phyloP scores from a whole-genome alignment of 495 filamentous ascomycete species.

The Penicillium desertorum region DNA sequence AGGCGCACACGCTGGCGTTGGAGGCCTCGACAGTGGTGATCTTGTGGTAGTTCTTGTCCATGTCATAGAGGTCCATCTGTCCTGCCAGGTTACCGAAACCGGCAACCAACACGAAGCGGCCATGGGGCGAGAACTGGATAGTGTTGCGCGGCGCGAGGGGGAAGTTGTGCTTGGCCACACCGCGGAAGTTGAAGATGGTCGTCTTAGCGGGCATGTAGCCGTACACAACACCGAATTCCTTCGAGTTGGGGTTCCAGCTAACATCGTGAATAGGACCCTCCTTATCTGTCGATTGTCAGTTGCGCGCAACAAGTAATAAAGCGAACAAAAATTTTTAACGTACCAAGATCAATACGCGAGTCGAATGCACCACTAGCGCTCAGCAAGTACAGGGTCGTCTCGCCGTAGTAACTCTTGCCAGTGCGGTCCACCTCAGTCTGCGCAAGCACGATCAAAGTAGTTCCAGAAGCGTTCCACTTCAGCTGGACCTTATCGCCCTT shows the following conservation, averaged over 20 bases:
- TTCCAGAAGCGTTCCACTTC: slow-evolving; percentile 93
- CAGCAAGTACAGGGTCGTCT: slow-evolving; percentile 94
- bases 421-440: slow-evolving; percentile 98
- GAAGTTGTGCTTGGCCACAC: slow-evolving; percentile 76
- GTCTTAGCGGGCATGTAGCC: slow-evolving; percentile 98
- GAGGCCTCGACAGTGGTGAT: slow-evolving; percentile 92
- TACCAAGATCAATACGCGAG: slow-evolving; percentile 80
- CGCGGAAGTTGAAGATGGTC: slow-evolving; percentile 89
- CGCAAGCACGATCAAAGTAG: slow-evolving; percentile 88
- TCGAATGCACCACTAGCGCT: slow-evolving; percentile 91
- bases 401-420: slow-evolving; percentile 98
- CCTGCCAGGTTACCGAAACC: slow-evolving; percentile 97
- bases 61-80: slow-evolving; percentile 96
- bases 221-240: slow-evolving; percentile 95
- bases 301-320: background rate
- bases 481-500: slow-evolving; percentile 98
- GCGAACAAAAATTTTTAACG: slow-evolving; percentile 8
- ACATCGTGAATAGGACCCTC: slow-evolving; percentile 98
- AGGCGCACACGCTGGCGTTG: slow-evolving; percentile 91
- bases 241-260: slow-evolving; percentile 94
- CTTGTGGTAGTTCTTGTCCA: slow-evolving; percentile 87
- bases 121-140: slow-evolving; percentile 90
- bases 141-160: slow-evolving; percentile 88
- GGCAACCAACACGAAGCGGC: slow-evolving; percentile 87
- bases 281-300: slow-evolving; percentile 61